Evolutionary conservation across 495 filamentous ascomycete genomes (phyloP).

Genomic region (Penicillium riverlandense): DNA sequence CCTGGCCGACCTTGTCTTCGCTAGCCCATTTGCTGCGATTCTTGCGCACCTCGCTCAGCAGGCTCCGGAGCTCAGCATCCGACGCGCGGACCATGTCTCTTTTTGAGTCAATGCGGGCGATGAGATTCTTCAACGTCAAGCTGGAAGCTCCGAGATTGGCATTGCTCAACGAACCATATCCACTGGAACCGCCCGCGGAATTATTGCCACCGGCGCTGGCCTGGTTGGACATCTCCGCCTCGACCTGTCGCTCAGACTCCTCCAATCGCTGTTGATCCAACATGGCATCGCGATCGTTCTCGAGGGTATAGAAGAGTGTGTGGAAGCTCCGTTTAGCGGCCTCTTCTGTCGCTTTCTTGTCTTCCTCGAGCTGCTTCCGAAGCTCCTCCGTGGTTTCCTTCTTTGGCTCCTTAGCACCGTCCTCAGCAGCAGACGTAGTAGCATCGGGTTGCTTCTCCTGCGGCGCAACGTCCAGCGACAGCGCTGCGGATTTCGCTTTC

Average conservation of each 20-base stretch:
- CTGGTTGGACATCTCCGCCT: slow-evolving; percentile 82
- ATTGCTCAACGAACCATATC: slow-evolving; percentile 81
- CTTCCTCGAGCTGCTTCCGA: slow-evolving; percentile 87
- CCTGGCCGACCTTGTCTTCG: slow-evolving; percentile 93
- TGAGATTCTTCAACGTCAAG: slow-evolving; percentile 91
- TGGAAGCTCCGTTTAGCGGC: slow-evolving; percentile 83
- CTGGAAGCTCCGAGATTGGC: slow-evolving; percentile 96
- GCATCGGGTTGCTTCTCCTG: slow-evolving; percentile 22
- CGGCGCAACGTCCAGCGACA: slow-evolving; percentile 29
- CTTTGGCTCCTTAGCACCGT: slow-evolving; percentile 37
- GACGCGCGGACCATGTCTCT: slow-evolving; percentile 80
- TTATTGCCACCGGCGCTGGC: slow-evolving; percentile 39
- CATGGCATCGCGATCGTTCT: slow-evolving; percentile 94
- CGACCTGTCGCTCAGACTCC: slow-evolving; percentile 90
- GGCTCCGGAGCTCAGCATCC: slow-evolving; percentile 79
- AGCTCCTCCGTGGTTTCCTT: slow-evolving; percentile 73
- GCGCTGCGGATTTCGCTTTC: slow-evolving; percentile 50
- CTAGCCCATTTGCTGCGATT: slow-evolving; percentile 98
- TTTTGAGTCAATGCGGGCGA: slow-evolving; percentile 88
- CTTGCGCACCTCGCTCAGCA: slow-evolving; percentile 96
- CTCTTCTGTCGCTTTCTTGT: slow-evolving; percentile 88
- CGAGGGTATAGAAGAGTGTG: slow-evolving; percentile 87
- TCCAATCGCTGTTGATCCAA: slow-evolving; percentile 95
- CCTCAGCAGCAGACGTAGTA: slow-evolving; percentile 19
- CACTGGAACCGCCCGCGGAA: slow-evolving; percentile 40